These are phyloP conservation scores for Nicotiana benthamiana DNA, from an alignment of 257 asterid genomes.

Conservation along the genomic window DNA sequence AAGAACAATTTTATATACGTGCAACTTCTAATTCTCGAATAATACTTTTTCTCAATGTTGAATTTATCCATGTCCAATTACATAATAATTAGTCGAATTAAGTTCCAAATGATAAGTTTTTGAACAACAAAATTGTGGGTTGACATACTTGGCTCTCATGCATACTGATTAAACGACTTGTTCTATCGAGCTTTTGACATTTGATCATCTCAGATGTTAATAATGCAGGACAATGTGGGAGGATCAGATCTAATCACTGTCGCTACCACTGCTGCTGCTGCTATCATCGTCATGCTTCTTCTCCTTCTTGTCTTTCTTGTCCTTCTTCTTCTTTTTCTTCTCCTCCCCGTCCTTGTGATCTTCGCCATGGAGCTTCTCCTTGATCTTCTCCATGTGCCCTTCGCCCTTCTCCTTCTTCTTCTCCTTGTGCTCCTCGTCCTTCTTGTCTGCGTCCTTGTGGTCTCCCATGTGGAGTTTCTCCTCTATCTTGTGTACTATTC, in stretches of 20 bases:
- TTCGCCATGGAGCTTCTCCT: not conserved
- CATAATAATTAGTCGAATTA: too few species aligned
- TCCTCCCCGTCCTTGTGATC: not conserved
- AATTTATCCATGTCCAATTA: too few species aligned
- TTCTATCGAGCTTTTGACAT: too few species aligned
- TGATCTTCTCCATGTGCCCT: not conserved
- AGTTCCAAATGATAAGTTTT: too few species aligned
- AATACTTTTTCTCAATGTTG: too few species aligned
- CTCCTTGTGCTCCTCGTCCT: not conserved
- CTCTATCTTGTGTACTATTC: not conserved
- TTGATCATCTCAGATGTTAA: too few species aligned
- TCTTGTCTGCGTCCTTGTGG: not conserved
- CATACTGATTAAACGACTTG: too few species aligned
- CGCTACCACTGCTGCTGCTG: not conserved
- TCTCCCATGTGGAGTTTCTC: constrained; percentile 5
- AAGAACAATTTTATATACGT: too few species aligned
- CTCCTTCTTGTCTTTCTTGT: not conserved
- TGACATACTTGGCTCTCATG: too few species aligned
- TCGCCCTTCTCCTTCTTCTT: not conserved
- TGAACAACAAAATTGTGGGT: too few species aligned
- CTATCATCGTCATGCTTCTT: not conserved
- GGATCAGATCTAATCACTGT: not conserved
- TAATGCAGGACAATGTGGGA: not conserved
- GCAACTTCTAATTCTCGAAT: too few species aligned
- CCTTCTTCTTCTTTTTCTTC: not conserved